These are phyloP conservation scores for Aspergillus affinis DNA, from an alignment of 495 filamentous ascomycete species.

Conservation along the genomic window DNA sequence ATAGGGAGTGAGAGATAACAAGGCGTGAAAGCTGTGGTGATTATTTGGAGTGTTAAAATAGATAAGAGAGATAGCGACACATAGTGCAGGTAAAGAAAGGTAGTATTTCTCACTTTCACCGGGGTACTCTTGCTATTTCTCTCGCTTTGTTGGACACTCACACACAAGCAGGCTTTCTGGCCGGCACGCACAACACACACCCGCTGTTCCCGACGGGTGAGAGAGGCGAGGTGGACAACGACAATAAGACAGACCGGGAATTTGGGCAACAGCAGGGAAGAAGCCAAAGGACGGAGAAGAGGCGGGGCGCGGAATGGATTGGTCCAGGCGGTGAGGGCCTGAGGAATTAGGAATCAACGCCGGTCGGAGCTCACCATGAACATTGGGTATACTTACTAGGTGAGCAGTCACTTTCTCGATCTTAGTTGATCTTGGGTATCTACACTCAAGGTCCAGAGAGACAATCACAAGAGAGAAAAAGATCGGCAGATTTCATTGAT, in stretches of 20 bases:
- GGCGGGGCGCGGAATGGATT: neutral
- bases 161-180: neutral
- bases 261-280: constrained; percentile 23
- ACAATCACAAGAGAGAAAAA: too few relatives aligned
- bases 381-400: too few relatives aligned
- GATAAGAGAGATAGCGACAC: constrained; percentile 16
- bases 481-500: neutral
- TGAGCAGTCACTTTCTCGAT: too few relatives aligned
- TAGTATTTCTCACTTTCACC: too few relatives aligned
- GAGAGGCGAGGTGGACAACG: neutral
- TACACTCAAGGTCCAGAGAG: too few relatives aligned
- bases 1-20: constrained; percentile 21
- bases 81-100: neutral
- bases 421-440: too few relatives aligned
- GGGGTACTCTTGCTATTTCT: neutral
- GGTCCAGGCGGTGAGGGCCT: constrained; percentile 12
- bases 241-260: too few relatives aligned
- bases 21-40: constrained; percentile 16
- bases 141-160: neutral
- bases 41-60: neutral
- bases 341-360: constrained; percentile 1
- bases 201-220: neutral
- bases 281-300: neutral
- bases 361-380: too few relatives aligned
- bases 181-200: too few relatives aligned